Evolutionary conservation across 2,329 filamentous ascomycete species (phyloP), one percentile per base, ranked within the genome.

Genomic region (Volutella citrinella): DNA sequence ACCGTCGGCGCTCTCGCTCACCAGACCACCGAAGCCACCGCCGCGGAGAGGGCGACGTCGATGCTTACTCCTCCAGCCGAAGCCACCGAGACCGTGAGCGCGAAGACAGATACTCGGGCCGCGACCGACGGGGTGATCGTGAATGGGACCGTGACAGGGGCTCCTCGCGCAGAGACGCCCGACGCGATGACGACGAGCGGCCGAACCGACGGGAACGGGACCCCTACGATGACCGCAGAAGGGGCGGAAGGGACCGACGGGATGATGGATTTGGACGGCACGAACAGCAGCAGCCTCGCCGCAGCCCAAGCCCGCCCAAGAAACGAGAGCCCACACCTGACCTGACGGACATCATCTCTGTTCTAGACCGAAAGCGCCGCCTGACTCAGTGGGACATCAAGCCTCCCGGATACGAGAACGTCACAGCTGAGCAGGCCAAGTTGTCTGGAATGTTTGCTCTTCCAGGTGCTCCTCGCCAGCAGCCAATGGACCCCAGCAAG

Each of bases 331-430:
- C 93, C 7, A 98, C 93, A 1, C 94, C 93, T 21, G 94, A 99
- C 61, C 71, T 99, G 57, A 94, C 90, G 40, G 81, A 94, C 54
- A 70, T 94, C 40, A 72, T 84, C n/a, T 78, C 88, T 5, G 74
- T 99, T 39, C 70, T 89, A 45, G 83, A 91, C 56, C 83, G 91
- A 53, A 93, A 90, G 72, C 84, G 94, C 51, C 84, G 93, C 40
- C 70, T 98, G 72, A 97, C 90, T 21, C 94, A 98, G 64, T 99
- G 93, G 93, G 94, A 99, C 61, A 96, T 98, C 63, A 98, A 98
- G 68, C 93, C 93, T 6, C 87, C 89, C 12, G 91, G 93, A 27
- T 99, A 99, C 57, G 94, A 98, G 58, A 95, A 93, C 63, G 91
- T 99, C 47, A 96, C 93, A 4, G 89, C 93, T 15, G 94, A 98